A percentile compares a stretch with the other conserved stretches of the same genome.
Evolutionary conservation across 805 yeast genomes (phyloP).

Genomic region (Suhomyces emberorum): DNA sequence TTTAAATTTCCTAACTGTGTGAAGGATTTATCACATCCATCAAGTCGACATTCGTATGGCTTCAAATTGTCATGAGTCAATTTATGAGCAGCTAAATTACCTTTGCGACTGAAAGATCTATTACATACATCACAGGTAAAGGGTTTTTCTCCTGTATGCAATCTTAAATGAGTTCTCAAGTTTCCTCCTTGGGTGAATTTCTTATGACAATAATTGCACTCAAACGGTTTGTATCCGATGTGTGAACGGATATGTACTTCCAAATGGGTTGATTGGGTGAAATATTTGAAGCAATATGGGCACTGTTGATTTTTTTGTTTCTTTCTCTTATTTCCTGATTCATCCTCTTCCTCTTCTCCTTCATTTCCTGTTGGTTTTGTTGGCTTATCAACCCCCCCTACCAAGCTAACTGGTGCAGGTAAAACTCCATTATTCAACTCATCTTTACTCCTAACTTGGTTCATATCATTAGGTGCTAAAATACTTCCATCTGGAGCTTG

Average conservation of each 20-base stretch:
- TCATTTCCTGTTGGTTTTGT: conserved; percentile 21
- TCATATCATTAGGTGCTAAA: conserved; percentile 38
- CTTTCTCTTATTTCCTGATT: conserved; percentile 17
- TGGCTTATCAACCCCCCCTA: conserved; percentile 79
- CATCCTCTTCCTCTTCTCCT: conserved; percentile 20
- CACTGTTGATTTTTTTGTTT: conserved; percentile 61
- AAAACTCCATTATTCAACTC: conserved; percentile 45
- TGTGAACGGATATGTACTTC: conserved; percentile 88
- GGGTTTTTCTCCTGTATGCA: conserved; percentile 93
- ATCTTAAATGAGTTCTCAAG: conserved; percentile 75
- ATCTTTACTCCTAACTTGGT: conserved; percentile 10
- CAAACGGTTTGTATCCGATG: conserved; percentile 81
- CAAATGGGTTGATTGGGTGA: conserved; percentile 86
- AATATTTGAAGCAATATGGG: conserved; percentile 72
- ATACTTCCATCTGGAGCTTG: conserved; percentile 70
- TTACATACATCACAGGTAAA: conserved; percentile 75
- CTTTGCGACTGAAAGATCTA: conserved; percentile 80
- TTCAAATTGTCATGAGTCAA: conserved; percentile 76
- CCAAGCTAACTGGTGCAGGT: conserved; percentile 55
- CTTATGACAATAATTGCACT: conserved; percentile 75
- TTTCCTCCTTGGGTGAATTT: conserved; percentile 89
- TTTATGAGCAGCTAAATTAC: conserved; percentile 85
- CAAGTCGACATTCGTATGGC: conserved; percentile 78
- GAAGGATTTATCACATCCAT: conserved; percentile 77
- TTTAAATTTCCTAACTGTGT: conserved; percentile 92